A percentile compares a stretch with the other conserved stretches of the same genome.
phyloP scores from a whole-genome alignment of 2,329 filamentous ascomycete species.

The Aspergillus hortae region DNA sequence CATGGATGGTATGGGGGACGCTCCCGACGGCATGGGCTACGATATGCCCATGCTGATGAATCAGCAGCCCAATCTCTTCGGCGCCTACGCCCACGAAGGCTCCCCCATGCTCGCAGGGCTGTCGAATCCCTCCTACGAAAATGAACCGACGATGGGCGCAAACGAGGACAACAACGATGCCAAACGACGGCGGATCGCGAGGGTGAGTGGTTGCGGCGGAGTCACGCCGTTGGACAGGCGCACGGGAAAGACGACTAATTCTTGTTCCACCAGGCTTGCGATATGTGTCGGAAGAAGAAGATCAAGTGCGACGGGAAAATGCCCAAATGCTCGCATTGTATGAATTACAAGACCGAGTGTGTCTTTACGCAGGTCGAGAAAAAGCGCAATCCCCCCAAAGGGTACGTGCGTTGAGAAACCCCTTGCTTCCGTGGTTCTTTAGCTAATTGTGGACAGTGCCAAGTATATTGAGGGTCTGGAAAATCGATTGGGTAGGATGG shows the following conservation, averaged over 20 bases:
- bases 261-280: constrained; percentile 64
- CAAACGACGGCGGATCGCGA: constrained; percentile 83
- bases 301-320: constrained; percentile 98
- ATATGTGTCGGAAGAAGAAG: constrained; percentile 90
- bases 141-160: constrained; percentile 42
- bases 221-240: neutral
- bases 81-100: constrained; percentile 58
- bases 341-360: constrained; percentile 97
- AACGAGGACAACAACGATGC: constrained; percentile 67
- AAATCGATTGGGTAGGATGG: constrained; percentile 93
- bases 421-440: constrained; percentile 11
- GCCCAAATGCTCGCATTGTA: constrained; percentile 90
- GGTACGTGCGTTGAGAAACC: constrained; percentile 54
- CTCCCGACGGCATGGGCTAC: constrained; percentile 37
- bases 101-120: constrained; percentile 55
- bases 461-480: constrained; percentile 98
- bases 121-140: constrained; percentile 34
- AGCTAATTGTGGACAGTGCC: constrained; percentile 54
- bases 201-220: constrained; percentile 53
- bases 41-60: constrained; percentile 54
- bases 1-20: constrained; percentile 37
- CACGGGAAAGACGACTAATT: constrained; percentile 4
- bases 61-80: constrained; percentile 67
- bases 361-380: constrained; percentile 98
- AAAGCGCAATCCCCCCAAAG: constrained; percentile 95